Base-by-base conservation (phyloP, 768 basidiomycete species). In the Trametes cinnabarina region DNA sequence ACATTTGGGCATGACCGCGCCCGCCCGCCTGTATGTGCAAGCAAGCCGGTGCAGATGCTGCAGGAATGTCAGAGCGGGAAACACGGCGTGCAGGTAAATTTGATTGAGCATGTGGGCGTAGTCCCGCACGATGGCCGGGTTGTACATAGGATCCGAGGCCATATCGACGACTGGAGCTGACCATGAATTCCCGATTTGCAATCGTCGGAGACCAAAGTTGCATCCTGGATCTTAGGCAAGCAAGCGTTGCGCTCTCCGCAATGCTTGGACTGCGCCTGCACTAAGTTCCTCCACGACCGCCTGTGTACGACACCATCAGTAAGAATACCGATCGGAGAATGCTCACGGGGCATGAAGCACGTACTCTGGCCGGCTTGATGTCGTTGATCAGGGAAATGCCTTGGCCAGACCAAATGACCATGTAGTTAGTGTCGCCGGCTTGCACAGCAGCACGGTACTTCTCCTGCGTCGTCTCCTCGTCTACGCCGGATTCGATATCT, bases 391-490 rank as follows among this genome's bases (percentile, higher is more conserved):
- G 73, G 14, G 79, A 84, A 19, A 89, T 80, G 11, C 86, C 82
- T 37, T 80, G 77, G 35, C 89, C 89, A 10, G 86, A 82, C 89
- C 89, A 91, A 9, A 84, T 77, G 2, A 87, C 69, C 57, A 83
- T 76, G 39, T 57, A 53, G 28, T 47, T 52, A 14, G 74, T 67
- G 62, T 90, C 82, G 32, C 72, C 75, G n/a, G 70, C 71, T 59
- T 72, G 72, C 8, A 72, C 68, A 4, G 77, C 85, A 48, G 78
- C 74, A n/a, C 65, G 65, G 60, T 79, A 83, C 63, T 75, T 80
- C 34, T 68, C 66, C 62, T 73, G 74, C 28, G 85, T 67, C 25
- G 68, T 70, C 20, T 75, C 69, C n/a, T 82, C 63, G 47, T 77
- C 69, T 11, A 77, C 71, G 2, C 83, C 83, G 8, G 65, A 71